These are phyloP conservation scores for Salvia miltiorrhiza DNA, from an alignment of 257 asterid genomes.

Conservation along the genomic window DNA sequence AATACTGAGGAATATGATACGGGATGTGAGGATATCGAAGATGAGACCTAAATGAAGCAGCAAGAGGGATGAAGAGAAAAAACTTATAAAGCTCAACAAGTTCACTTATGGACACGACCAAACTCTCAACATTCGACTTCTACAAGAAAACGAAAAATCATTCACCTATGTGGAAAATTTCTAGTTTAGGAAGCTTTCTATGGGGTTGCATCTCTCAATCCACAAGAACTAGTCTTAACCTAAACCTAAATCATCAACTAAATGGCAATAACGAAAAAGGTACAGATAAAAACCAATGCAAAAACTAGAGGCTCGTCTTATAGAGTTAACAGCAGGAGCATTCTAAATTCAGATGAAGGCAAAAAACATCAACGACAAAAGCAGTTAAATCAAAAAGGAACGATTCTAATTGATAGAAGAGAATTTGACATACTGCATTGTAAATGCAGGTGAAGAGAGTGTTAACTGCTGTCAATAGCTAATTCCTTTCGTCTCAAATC, in stretches of 20 bases:
- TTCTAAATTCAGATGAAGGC: slow-evolving; percentile 1
- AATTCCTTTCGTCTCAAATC: slow-evolving; percentile 48
- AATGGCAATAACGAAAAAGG: background rate
- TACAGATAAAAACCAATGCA: background rate
- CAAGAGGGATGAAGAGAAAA: background rate
- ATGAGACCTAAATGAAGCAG: background rate
- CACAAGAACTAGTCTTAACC: slow-evolving; percentile 11
- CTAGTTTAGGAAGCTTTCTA: slow-evolving; percentile 3
- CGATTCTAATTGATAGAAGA: background rate
- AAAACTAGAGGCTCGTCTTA: slow-evolving; percentile 8
- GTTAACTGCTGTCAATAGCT: slow-evolving; percentile 26
- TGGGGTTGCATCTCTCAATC: too few species aligned
- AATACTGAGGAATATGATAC: background rate
- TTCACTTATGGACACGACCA: background rate
- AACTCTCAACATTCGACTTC: background rate
- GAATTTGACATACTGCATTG: background rate
- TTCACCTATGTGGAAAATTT: background rate
- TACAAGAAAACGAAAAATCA: background rate
- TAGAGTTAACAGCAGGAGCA: background rate
- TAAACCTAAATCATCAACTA: background rate
- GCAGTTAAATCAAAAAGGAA: background rate
- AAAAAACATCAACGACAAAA: background rate
- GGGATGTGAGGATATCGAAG: background rate
- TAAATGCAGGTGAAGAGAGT: background rate
- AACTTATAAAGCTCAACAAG: background rate